These are phyloP conservation scores for Peniophora sp. DNA, from an alignment of 1,284 basidiomycete species.

Conservation along the genomic window DNA sequence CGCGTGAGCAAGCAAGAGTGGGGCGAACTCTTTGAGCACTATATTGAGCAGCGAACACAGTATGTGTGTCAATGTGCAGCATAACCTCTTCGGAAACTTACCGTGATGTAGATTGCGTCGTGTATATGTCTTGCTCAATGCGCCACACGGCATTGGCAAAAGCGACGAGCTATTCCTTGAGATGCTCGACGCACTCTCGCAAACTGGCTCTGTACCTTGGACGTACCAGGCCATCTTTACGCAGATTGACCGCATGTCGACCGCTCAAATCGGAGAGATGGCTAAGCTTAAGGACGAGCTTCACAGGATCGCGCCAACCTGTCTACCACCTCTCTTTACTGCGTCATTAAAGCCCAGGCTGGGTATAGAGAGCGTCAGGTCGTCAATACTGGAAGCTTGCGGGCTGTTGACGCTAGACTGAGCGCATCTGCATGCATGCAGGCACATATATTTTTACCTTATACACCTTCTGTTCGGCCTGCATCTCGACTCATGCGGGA, in stretches of 20 bases:
- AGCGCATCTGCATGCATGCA: too few relatives aligned
- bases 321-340: slow-evolving; percentile 56
- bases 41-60: slow-evolving; percentile 51
- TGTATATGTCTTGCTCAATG: slow-evolving; percentile 64
- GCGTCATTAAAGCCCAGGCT: slow-evolving; percentile 38
- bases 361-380: slow-evolving; percentile 49
- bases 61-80: slow-evolving; percentile 23
- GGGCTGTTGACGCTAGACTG: slow-evolving; percentile 10
- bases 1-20: slow-evolving; percentile 64
- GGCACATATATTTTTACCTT: too few relatives aligned
- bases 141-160: slow-evolving; percentile 49
- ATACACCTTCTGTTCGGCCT: too few relatives aligned
- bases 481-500: too few relatives aligned
- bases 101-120: slow-evolving; percentile 44
- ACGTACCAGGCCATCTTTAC: slow-evolving; percentile 67
- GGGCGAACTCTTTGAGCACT: slow-evolving; percentile 61
- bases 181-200: slow-evolving; percentile 33
- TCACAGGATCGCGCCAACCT: slow-evolving; percentile 48
- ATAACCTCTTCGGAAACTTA: background rate
- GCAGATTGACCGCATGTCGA: slow-evolving; percentile 49
- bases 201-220: slow-evolving; percentile 33
- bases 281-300: slow-evolving; percentile 27
- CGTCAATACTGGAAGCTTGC: slow-evolving; percentile 53
- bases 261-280: slow-evolving; percentile 21
- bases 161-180: slow-evolving; percentile 55